These are phyloP conservation scores for Solanum chilense DNA, from an alignment of 257 asterid species.

Conservation along the genomic window DNA sequence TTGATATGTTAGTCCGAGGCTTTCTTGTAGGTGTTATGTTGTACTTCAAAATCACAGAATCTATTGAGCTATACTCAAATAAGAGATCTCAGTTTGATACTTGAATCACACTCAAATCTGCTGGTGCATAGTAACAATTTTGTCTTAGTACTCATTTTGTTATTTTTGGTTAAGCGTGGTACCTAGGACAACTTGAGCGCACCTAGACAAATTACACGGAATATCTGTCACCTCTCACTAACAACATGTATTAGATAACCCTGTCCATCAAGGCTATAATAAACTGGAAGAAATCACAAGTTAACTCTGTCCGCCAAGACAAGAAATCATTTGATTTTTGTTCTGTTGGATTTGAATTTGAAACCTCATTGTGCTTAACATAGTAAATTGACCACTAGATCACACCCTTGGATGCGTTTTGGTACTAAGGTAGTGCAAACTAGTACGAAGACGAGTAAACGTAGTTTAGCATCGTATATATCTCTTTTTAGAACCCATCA, in stretches of 20 bases:
- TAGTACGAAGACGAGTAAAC: not conserved
- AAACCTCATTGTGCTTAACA: not conserved
- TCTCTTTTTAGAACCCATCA: not conserved
- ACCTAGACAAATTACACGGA: not conserved
- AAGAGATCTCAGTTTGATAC: no score
- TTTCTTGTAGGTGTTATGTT: no score
- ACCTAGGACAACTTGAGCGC: not conserved
- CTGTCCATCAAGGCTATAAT: not conserved
- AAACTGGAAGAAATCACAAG: not conserved
- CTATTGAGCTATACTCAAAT: not conserved
- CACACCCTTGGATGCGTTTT: not conserved
- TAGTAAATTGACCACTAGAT: not conserved
- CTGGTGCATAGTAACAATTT: not conserved
- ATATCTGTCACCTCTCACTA: not conserved
- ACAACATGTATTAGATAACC: accelerated
- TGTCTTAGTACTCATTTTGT: not conserved
- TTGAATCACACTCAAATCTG: not conserved
- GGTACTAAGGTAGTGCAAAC: not conserved
- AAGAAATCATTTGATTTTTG: not conserved
- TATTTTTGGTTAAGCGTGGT: not conserved
- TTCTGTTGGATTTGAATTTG: not conserved
- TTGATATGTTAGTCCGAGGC: not conserved
- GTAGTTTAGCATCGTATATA: not conserved
- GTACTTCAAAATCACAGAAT: not conserved
- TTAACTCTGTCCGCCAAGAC: not conserved